Evolutionary conservation across 495 filamentous ascomycete genomes (phyloP).

Genomic region (Melanomma pulvis-pyrius): DNA sequence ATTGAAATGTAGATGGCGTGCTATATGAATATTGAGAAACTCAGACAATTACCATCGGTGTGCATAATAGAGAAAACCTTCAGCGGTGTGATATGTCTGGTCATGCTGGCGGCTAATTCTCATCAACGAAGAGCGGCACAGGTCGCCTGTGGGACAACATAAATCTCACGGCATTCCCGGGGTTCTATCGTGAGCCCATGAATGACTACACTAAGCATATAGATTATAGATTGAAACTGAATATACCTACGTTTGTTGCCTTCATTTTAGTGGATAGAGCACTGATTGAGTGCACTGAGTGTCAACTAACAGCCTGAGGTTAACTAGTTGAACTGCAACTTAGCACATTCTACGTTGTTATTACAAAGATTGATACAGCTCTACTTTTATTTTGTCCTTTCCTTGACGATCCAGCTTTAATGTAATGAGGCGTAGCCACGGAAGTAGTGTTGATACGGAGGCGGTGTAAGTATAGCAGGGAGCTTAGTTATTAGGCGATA

Average conservation of each 20-base stretch:
- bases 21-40: background rate
- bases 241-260: background rate
- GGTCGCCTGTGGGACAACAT: background rate
- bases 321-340: background rate
- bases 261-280: constrained; percentile 4
- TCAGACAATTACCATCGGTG: background rate
- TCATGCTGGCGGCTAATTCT: background rate
- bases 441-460: background rate
- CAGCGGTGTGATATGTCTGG: background rate
- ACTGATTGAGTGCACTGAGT: constrained; percentile 4
- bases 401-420: background rate
- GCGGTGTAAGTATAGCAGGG: background rate
- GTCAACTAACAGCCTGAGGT: background rate
- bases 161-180: constrained; percentile 6
- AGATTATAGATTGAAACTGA: background rate
- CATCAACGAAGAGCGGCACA: constrained; percentile 6
- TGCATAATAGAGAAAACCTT: background rate
- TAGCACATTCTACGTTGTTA: too few relatives aligned
- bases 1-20: constrained; percentile 5
- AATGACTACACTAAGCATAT: constrained; percentile 1
- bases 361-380: too few relatives aligned
- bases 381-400: too few relatives aligned
- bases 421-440: background rate
- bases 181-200: constrained; percentile 1
- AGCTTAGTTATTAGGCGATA: constrained; percentile 5